Base-by-base conservation (phyloP, 1,139 yeast genomes). In the Diutina neorugosa region DNA sequence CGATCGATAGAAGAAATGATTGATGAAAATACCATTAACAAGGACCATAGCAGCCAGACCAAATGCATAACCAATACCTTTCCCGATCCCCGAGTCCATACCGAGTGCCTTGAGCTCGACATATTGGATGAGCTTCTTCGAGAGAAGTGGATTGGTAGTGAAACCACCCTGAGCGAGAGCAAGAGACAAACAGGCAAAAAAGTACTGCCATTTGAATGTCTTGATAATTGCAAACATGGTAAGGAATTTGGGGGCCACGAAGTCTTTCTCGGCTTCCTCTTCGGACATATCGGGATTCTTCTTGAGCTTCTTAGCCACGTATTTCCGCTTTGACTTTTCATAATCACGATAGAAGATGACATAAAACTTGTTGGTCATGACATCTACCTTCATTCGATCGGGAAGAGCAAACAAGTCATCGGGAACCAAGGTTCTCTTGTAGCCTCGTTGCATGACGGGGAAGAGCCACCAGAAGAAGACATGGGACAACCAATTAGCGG, bases 1-100 rank as follows among this genome's bases (percentile, higher is more conserved):
- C 12, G 89, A 72, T 46, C 73, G 70, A 59, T 82, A 81, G 61
- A 86, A 80, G 63, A 75, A 82, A 61, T 84, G 87, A 62, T 84
- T 58, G 49, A 57, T 54, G 41, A 57, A 54, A 20, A 58, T 48
- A 34, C 60, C 60, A 34, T 41, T 50, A n/a, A 41, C 27, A 20
- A 50, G 27, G 16, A 50, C 52, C 47, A 54, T 51, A 12, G 60
- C 50, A 6, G 65, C 59, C 6, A 64, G 58, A 11, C 73, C 74
- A 51, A 71, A 53, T 4, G 74, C 68, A 53, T 70, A 71, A 2
- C 78, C 78, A 14, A 42, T 16, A 5, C 48, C 42, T 19, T 42
- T 61, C 4, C 69, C 70, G 37, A 59, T 56, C n/a, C 59, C 55
- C 1, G 51, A 41, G 46, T 57, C 59, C 16, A 54, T 19, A 3